Base-by-base conservation (phyloP, 768 basidiomycete species). In the Pleurotus pulmonarius region DNA sequence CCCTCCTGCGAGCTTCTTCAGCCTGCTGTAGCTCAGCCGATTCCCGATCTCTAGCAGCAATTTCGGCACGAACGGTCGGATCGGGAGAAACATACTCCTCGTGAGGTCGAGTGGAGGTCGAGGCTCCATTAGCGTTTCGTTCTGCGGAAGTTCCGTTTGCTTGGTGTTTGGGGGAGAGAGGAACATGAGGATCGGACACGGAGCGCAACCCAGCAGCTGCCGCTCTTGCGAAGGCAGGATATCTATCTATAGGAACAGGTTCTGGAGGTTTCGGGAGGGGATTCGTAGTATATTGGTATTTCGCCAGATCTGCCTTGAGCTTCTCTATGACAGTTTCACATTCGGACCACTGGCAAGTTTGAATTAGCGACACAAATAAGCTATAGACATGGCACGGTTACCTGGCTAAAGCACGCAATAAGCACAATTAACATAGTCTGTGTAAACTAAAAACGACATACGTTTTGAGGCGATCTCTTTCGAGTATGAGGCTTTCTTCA, bases 251-350 rank as follows among this genome's bases (percentile, higher is more conserved):
- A 7, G 78, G 72, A 5, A 83, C 65, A 2, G 81, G 83, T 55
- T 79, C 75, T 11, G 83, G 83, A n/a, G 83, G 83, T 41, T 70
- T 66, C 20, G 83, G 83, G 16, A 85, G 74, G 3, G 83, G 83
- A 61, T 83, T 83, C 38, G 66, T 64, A 49, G 64, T 63, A 57
- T 72, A 68, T 49, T 61, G 69, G 60, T 62, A 69, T 43, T 63
- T 66, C 4, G 63, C 61, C 39, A 69, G 61, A 45, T 67, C 65
- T 9, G 67, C 58, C 13, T 69, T 70, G 56, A 76, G 70, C 18
- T 69, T 65, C 57, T 73, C 68, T 5, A 78, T 63, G 58, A 76
- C 67, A 26, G 68, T 59, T 57, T 75, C 68, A 24, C 67, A 58
- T 41, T 59, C 56, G 26, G 55, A 48, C 29, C 69, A 47, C 69